phyloP scores from a whole-genome alignment of 495 filamentous ascomycete species.

The Echria macrotheca region DNA sequence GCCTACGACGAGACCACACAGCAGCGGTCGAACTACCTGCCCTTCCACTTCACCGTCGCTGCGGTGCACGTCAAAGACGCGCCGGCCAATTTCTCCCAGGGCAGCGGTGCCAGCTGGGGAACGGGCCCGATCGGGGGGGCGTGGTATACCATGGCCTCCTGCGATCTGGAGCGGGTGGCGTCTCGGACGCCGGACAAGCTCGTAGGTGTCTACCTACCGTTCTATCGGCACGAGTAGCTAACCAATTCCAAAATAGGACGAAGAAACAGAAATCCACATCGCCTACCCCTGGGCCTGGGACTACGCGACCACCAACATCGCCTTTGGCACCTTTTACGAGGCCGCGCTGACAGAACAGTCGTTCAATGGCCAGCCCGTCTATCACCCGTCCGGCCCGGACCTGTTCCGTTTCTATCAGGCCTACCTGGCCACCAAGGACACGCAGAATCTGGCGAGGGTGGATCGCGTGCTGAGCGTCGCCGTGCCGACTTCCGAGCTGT shows the following conservation, averaged over 20 bases:
- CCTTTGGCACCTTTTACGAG: background rate
- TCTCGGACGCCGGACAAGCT: constrained; percentile 4
- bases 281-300: constrained; percentile 4
- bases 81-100: background rate
- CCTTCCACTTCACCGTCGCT: constrained; percentile 6
- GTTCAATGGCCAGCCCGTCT: background rate
- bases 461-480: background rate
- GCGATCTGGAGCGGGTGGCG: background rate
- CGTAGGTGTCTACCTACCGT: background rate
- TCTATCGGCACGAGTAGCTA: background rate
- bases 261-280: constrained; percentile 3
- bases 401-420: constrained; percentile 9
- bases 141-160: constrained; percentile 7
- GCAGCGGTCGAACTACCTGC: background rate
- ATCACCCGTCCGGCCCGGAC: constrained; percentile 2
- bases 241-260: background rate
- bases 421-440: constrained; percentile 6
- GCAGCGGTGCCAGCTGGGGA: background rate
- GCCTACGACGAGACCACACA: background rate
- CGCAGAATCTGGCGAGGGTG: constrained; percentile 1
- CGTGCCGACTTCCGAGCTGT: background rate
- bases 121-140: constrained; percentile 3
- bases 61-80: constrained; percentile 4
- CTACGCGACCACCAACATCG: background rate
- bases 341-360: constrained; percentile 1